These are phyloP conservation scores for Berberis vulgaris DNA, from an alignment of 164 flowering plant species.

Conservation along the genomic window DNA sequence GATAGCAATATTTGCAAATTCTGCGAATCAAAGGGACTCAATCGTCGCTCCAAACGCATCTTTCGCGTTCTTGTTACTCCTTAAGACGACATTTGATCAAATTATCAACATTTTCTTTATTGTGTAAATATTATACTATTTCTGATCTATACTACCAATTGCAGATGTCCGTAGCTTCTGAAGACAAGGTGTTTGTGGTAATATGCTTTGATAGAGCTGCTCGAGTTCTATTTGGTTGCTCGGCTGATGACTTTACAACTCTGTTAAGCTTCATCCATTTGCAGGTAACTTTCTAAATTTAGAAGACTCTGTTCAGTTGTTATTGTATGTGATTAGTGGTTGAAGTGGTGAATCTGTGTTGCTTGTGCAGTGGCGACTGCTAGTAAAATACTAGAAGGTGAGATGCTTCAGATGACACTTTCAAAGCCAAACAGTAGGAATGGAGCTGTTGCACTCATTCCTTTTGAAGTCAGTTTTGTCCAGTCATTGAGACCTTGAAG, in stretches of 20 bases:
- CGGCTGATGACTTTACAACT: slow-evolving; percentile 70
- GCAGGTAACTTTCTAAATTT: slow-evolving; percentile 36
- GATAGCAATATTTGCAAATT: slow-evolving; percentile 30
- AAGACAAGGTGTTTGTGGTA: slow-evolving; percentile 54
- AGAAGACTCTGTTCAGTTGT: background rate
- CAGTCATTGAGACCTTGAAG: slow-evolving; percentile 43
- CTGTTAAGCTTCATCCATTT: slow-evolving; percentile 58
- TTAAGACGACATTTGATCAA: too few relatives aligned
- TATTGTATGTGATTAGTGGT: too few relatives aligned
- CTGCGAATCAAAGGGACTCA: slow-evolving; percentile 29
- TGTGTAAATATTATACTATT: too few relatives aligned
- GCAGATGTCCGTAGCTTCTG: slow-evolving; percentile 71
- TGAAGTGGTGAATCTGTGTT: background rate
- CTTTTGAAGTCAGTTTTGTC: slow-evolving; percentile 51
- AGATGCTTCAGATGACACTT: slow-evolving; percentile 57
- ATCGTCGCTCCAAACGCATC: slow-evolving; percentile 48
- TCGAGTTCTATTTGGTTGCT: slow-evolving; percentile 71
- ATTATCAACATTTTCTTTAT: too few relatives aligned
- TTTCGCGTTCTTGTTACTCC: slow-evolving; percentile 63
- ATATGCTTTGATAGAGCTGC: slow-evolving; percentile 81
- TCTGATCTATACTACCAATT: too few relatives aligned
- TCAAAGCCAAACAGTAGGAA: slow-evolving; percentile 63
- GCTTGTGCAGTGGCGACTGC: slow-evolving; percentile 40
- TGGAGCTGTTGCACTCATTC: slow-evolving; percentile 50
- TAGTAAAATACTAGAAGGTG: slow-evolving; percentile 51